Base-by-base conservation (phyloP, 352 stramenopile genomes). In the Pythium apleroticum region DNA sequence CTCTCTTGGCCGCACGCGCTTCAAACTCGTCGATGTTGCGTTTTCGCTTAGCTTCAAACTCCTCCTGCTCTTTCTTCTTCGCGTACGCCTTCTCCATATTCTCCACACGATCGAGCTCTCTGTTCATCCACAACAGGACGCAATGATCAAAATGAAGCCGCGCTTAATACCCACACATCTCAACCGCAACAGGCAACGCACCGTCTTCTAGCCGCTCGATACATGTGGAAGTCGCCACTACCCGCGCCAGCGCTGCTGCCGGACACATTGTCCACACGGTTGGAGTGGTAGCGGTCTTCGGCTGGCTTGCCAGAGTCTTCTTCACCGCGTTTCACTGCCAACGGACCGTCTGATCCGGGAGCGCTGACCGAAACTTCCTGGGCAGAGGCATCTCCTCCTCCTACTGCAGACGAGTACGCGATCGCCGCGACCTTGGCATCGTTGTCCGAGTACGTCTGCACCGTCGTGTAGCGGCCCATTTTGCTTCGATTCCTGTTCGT, bases 181-280 rank as follows among this genome's bases (percentile, higher is more conserved):
- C 41, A 55, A 48, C 30, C 27, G 39, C 27, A 19, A 52, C 20
- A 52, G 30, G 11, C 39, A 28, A 53, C 63, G 8, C 22, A 91
- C 85, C 85, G 65, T 77, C 95, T 88, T 19, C 96, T 82, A 0
- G 93, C 77, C n/a, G 97, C 92, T 43, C 96, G 90, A 69, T 99
- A 99, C 68, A 97, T 93, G 84, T 99, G 96, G 72, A 99, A 99
- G 48, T 99, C 96, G 53, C 96, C 95, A 22, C 89, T 98, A 7
- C 96, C 94, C 15, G 96, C 95, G 46, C 96, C 97, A 0, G 96
- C 95, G 0, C 88, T 95, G 62, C 90, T 98, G 31, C 97, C 96
- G 30, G 97, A 97, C 10, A 98, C 93, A 75, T 99, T 99, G 48
- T 98, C 83, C 7, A 98, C 95, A 60, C 84, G 84, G 66, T 89